These are phyloP conservation scores for Phytophthora tentaculata DNA, from an alignment of 352 stramenopile genomes.

Conservation along the genomic window DNA sequence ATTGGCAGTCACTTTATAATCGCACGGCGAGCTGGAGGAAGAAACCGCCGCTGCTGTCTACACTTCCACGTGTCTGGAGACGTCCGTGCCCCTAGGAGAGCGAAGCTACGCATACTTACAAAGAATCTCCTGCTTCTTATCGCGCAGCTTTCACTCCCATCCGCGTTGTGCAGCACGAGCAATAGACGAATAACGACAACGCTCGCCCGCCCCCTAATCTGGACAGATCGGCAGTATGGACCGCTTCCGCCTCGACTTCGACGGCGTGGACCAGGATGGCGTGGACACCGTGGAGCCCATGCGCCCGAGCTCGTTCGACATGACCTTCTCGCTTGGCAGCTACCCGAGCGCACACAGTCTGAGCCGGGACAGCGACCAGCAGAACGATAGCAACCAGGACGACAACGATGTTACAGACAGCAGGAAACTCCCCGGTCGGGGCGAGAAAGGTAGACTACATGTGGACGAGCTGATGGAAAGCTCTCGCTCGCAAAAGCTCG, in stretches of 20 bases:
- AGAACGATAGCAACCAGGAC: slow-evolving; percentile 33
- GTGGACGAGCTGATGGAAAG: slow-evolving; percentile 45
- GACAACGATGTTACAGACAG: slow-evolving; percentile 29
- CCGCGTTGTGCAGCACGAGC: slow-evolving; percentile 1
- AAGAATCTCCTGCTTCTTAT: not conserved
- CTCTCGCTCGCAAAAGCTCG: slow-evolving; percentile 22
- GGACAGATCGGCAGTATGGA: slow-evolving; percentile 57
- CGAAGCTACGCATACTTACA: not conserved
- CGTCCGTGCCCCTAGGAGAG: slow-evolving; percentile 2
- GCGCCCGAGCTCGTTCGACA: slow-evolving; percentile 89
- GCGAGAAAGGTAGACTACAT: slow-evolving; percentile 58
- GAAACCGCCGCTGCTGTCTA: slow-evolving; percentile 20
- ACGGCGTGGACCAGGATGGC: slow-evolving; percentile 77
- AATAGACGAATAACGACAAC: slow-evolving; percentile 9
- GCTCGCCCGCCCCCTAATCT: slow-evolving; percentile 1
- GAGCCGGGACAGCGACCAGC: slow-evolving; percentile 33
- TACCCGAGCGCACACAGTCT: slow-evolving; percentile 40
- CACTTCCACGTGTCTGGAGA: slow-evolving; percentile 16
- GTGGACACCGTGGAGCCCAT: slow-evolving; percentile 87
- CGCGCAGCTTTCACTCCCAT: slow-evolving; percentile 4
- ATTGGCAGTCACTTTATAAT: slow-evolving; percentile 28
- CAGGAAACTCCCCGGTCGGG: slow-evolving; percentile 21
- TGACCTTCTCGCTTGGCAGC: slow-evolving; percentile 82
- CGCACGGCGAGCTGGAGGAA: slow-evolving; percentile 12
- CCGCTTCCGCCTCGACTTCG: slow-evolving; percentile 78